Percentiles rank a stretch among this genome's conserved stretches.
These are phyloP conservation scores for Galium porrigens DNA, from an alignment of 305 asterid genomes.

Conservation along the genomic window DNA sequence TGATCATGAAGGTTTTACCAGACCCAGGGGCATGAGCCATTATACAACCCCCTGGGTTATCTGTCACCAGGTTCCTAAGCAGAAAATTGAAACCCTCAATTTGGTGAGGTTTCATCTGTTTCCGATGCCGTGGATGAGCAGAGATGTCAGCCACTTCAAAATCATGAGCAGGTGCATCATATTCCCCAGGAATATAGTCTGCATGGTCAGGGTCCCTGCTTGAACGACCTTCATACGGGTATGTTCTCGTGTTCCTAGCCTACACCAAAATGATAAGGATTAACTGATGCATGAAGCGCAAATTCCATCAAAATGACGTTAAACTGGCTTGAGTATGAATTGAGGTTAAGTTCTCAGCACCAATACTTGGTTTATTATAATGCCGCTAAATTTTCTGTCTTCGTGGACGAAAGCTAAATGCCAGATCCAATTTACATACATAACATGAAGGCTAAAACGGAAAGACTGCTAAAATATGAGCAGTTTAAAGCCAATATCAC, in stretches of 20 bases:
- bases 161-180: slow-evolving; percentile 32
- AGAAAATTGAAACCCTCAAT: slow-evolving; percentile 89
- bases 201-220: slow-evolving; percentile 36
- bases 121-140: slow-evolving; percentile 87
- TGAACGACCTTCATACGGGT: slow-evolving; percentile 55
- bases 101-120: slow-evolving; percentile 96
- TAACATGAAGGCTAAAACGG: neutral
- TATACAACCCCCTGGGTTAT: slow-evolving; percentile 92
- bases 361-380: neutral
- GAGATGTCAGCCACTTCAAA: slow-evolving; percentile 44
- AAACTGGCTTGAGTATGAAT: neutral
- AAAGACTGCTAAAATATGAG: neutral
- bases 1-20: slow-evolving; percentile 91
- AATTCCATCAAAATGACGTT: neutral
- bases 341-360: neutral
- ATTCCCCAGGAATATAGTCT: slow-evolving; percentile 34
- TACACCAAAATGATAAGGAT: slow-evolving; percentile 15
- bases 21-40: slow-evolving; percentile 99
- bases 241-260: slow-evolving; percentile 49
- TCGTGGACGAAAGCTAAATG: neutral
- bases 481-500: neutral
- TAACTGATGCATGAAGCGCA: slow-evolving; percentile 4
- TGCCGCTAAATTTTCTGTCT: neutral
- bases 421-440: neutral
- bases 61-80: slow-evolving; percentile 63